Evolutionary conservation across 2,329 filamentous ascomycete species (phyloP), one percentile per base, ranked within the genome.

Genomic region (Sporothrix euskadiensis): DNA sequence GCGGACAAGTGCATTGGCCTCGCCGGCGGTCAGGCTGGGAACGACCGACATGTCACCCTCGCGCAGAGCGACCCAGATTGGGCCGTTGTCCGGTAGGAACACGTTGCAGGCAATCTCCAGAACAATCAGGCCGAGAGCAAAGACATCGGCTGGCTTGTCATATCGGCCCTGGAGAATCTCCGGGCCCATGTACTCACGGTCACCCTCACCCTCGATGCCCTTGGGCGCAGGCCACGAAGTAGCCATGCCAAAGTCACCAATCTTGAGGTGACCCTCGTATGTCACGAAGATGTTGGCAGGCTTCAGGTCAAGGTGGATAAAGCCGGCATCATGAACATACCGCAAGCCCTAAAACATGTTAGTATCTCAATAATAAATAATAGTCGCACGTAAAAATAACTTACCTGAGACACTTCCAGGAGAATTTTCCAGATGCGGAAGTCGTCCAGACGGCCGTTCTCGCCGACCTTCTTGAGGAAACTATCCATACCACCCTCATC

Each of bases 351-450:
- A 4, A 76, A 16, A 12, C 6, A 73, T 71, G 75, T 83, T 77
- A 80, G 78, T 75, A 71, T 80, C 75, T 79, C 47, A 66, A n/a
- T 7, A 19, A 26, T 26, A 26, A 52, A 22, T 16, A 30, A 41
- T 30, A 14, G 41, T 49, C 6, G 10, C 12, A 8, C 57, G 47
- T 52, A 9, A n/a, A 5, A 3, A 10, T 19, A 49, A 52, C 26
- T 22, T 88, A 96, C 94, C 85, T 92, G 84, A 78, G 91, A 88
- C 74, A 97, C 83, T 81, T 99, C 96, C 57, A 97, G 88, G 78
- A 98, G 84, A 73, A 98, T 95, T 84, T 99, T 99, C 94, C 96
- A 99, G 81, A 98, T 98, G 75, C 96, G 89, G 83, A 99, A 99
- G 81, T 98, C 96, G 82, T 99, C 96, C 76, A 99, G 84, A 77